Conservation (phyloP, 1,139 yeast genomes). For the Saccharomyces hybrid region DNA sequence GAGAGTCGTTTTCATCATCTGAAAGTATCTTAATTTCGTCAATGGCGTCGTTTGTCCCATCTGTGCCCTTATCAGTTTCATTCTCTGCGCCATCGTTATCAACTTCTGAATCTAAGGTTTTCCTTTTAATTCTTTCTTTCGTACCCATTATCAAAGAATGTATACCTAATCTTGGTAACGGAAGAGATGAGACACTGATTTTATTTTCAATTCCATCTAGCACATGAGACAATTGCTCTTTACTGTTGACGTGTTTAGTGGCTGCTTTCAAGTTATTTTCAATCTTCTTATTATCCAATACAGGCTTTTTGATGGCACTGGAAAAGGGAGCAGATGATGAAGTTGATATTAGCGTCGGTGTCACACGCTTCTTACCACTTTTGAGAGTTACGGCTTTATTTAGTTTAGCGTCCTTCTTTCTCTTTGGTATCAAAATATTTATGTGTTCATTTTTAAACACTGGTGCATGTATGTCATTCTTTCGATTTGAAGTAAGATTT, state of each 20-base stretch:
- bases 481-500: constrained; percentile 12
- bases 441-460: constrained; percentile 12
- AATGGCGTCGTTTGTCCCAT: constrained; percentile 34
- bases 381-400: constrained; percentile 25
- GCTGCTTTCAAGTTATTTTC: not conserved
- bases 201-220: constrained; percentile 14
- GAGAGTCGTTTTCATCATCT: constrained; percentile 27
- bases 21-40: constrained; percentile 3
- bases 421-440: constrained; percentile 26
- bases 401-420: constrained; percentile 24
- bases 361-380: constrained; percentile 76
- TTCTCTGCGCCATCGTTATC: constrained; percentile 30
- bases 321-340: constrained; percentile 2
- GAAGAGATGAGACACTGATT: constrained; percentile 29
- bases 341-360: constrained; percentile 69
- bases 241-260: not conserved
- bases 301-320: constrained; percentile 4
- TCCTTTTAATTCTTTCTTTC: constrained; percentile 21
- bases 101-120: constrained; percentile 34
- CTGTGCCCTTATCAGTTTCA: constrained; percentile 32
- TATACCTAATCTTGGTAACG: constrained; percentile 35
- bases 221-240: constrained; percentile 1
- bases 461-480: constrained; percentile 1
- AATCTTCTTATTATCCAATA: not conserved
- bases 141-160: constrained; percentile 34